Evolutionary conservation across 2,329 filamentous ascomycete species (phyloP), one percentile per base, ranked within the genome.

Genomic region (Nannizzia gypsea): DNA sequence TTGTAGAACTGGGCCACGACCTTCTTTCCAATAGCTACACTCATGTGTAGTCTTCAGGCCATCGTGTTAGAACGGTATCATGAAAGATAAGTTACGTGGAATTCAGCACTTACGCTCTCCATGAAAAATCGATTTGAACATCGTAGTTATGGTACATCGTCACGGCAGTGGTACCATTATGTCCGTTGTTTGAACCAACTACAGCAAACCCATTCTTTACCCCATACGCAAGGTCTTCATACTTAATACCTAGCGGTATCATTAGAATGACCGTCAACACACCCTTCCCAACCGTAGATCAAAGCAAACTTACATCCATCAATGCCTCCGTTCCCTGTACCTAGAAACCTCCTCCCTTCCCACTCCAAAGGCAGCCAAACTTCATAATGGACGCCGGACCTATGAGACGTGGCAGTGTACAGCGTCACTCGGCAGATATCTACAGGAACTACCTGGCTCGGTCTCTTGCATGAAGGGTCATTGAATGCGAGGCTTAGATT

Each of bases 131-230:
- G 34, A 69, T 68, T 2, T 78, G 68, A 34, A 76, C 65, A 6
- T 74, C 74, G 2, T 69, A 61, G 34, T 76, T 76, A 34, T 74
- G 67, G 44, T 72, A 70, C 63, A 78, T 77, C 0, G 72, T 66
- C 24, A 62, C 57, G 11, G 76, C 76, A 9, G 67, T 70, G 15
- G 69, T 66, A 24, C 73, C 76, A 60, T 76, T 75, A 24, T 78
- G 75, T 1, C 75, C 75, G 24, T 76, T 75, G 57, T 78, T 77
- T 0, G 76, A 71, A 1, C 73, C 75, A 22, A 77, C 69, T 0
- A 69, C 67, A 0, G 73, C 68, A 50, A 78, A 77, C 0, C 73
- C 73, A n/a, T 71, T 67, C 0, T 64, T 60, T 9, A 67, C 66
- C 0, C 71, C 70, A 28, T 77, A 77, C 1, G 67, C 70, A 56